Evolutionary conservation across 2,329 filamentous ascomycete genomes (phyloP).

Genomic region (Xylariaceae sp.): DNA sequence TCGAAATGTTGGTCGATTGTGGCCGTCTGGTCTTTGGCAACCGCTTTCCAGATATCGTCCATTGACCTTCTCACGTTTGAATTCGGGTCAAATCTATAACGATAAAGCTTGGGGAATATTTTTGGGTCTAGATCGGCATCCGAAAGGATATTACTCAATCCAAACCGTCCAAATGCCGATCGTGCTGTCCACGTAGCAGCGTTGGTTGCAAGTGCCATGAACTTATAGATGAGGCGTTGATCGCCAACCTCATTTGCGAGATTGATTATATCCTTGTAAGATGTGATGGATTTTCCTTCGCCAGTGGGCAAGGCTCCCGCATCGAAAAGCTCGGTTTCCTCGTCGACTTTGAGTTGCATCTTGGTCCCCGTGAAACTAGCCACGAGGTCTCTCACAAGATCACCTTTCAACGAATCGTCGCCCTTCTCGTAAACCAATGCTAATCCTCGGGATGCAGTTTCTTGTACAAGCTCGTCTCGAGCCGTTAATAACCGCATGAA

Average conservation of each 20-base stretch:
- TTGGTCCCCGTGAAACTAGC: conserved; percentile 79
- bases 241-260: conserved; percentile 96
- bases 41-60: conserved; percentile 94
- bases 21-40: conserved; percentile 82
- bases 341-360: conserved; percentile 74
- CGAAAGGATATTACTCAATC: conserved; percentile 85
- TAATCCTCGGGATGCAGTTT: conserved; percentile 86
- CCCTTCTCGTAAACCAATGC: conserved; percentile 94
- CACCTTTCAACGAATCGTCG: conserved; percentile 72
- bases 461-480: conserved; percentile 90
- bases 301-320: conserved; percentile 85
- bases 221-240: conserved; percentile 92
- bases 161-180: conserved; percentile 91
- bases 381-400: conserved; percentile 83
- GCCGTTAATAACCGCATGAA: conserved; percentile 87
- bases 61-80: conserved; percentile 89
- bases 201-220: conserved; percentile 95
- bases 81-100: conserved; percentile 94
- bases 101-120: conserved; percentile 89
- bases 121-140: conserved; percentile 87
- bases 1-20: conserved; percentile 82
- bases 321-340: conserved; percentile 91
- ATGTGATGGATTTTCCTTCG: conserved; percentile 83
- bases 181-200: conserved; percentile 97
- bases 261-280: conserved; percentile 95